Percentiles rank a stretch among this genome's conserved stretches.
These are phyloP conservation scores for Haplosporangium sp. DNA, from an alignment of 371 early-diverging fungal species.

Conservation along the genomic window DNA sequence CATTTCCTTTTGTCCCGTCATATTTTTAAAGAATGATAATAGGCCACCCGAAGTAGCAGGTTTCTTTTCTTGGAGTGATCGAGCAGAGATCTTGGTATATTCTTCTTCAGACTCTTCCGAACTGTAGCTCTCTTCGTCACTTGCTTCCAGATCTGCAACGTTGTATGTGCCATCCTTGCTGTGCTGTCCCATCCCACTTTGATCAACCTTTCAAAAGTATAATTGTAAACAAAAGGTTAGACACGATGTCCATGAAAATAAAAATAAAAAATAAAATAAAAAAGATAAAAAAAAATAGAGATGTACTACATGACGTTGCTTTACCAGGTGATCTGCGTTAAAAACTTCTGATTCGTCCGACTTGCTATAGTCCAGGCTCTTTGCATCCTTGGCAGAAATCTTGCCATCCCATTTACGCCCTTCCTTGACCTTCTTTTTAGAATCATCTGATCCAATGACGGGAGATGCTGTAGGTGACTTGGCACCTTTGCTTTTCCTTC, in stretches of 20 bases:
- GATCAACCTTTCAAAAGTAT: conserved; percentile 59
- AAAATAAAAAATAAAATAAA: neutral
- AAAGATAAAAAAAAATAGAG: neutral
- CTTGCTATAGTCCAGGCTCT: conserved; percentile 74
- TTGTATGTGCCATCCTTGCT: conserved; percentile 85
- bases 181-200: conserved; percentile 68
- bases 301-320: neutral
- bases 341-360: conserved; percentile 43
- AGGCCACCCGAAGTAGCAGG: conserved; percentile 59
- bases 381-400: conserved; percentile 73
- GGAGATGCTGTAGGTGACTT: conserved; percentile 55
- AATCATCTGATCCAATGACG: conserved; percentile 49
- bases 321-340: conserved; percentile 51
- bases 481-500: conserved; percentile 47
- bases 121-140: conserved; percentile 64
- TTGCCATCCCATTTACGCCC: conserved; percentile 76
- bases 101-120: conserved; percentile 50
- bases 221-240: too few species aligned
- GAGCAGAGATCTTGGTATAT: conserved; percentile 52
- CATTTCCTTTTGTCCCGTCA: conserved; percentile 76
- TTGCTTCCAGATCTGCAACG: conserved; percentile 80
- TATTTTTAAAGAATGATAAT: conserved; percentile 74
- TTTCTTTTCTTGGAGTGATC: conserved; percentile 43
- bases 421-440: conserved; percentile 59
- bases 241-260: neutral